Percentiles rank a stretch among this genome's conserved stretches.
Evolutionary conservation across 2,329 filamentous ascomycete genomes (phyloP).

Genomic region (Colletotrichum cereale): DNA sequence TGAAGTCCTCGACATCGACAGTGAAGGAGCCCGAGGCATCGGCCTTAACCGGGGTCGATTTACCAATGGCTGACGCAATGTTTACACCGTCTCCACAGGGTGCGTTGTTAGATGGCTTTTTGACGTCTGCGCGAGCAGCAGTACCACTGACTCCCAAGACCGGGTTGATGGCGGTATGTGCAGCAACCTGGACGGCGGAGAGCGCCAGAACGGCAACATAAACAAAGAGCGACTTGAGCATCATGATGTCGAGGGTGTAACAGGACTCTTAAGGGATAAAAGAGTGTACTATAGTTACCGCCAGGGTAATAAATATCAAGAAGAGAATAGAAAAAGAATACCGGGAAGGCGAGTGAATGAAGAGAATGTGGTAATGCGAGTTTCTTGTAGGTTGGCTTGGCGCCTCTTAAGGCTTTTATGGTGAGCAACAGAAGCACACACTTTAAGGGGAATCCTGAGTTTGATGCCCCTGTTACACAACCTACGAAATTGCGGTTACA

Average conservation of each 20-base stretch:
- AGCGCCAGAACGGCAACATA: slow-evolving; percentile 32
- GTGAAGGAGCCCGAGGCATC: slow-evolving; percentile 39
- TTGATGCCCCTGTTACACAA: neutral
- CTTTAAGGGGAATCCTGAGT: neutral
- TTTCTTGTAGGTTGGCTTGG: neutral
- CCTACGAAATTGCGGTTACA: neutral
- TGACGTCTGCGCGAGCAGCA: slow-evolving; percentile 32
- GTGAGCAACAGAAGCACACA: neutral
- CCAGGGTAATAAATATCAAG: neutral
- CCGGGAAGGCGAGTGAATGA: neutral
- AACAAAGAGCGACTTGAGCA: neutral
- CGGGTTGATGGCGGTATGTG: slow-evolving; percentile 38
- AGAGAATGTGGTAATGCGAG: neutral
- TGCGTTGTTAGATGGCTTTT: slow-evolving; percentile 35
- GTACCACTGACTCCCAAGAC: slow-evolving; percentile 33
- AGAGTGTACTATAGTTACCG: neutral
- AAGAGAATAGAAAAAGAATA: neutral
- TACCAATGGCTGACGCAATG: slow-evolving; percentile 27
- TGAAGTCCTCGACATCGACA: slow-evolving; percentile 37
- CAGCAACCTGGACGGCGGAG: slow-evolving; percentile 31
- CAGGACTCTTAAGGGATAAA: neutral
- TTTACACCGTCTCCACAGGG: slow-evolving; percentile 31
- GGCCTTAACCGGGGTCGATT: slow-evolving; percentile 31
- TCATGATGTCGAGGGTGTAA: neutral
- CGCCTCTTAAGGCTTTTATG: neutral